phyloP scores from a whole-genome alignment of 805 yeast genomes.

The Torulaspora microellipsoides region DNA sequence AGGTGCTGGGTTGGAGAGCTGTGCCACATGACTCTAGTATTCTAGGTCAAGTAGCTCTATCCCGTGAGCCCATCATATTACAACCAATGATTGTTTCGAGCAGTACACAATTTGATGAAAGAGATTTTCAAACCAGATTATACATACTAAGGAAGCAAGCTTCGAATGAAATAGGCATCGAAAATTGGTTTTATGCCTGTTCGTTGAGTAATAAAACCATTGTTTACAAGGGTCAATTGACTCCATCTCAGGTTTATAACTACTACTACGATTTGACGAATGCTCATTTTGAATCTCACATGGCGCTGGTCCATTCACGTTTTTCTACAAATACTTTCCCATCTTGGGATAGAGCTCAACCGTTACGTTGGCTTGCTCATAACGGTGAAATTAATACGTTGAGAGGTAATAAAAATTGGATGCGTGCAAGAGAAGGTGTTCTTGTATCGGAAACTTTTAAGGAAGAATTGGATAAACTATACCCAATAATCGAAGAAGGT shows the following conservation, averaged over 20 bases:
- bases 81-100: conserved; percentile 88
- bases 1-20: conserved; percentile 88
- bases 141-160: conserved; percentile 86
- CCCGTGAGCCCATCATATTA: conserved; percentile 84
- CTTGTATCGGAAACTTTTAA: conserved; percentile 85
- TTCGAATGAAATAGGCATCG: conserved; percentile 85
- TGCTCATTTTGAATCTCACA: conserved; percentile 89
- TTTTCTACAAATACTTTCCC: conserved; percentile 98
- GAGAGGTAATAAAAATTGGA: conserved; percentile 98
- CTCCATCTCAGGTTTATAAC: conserved; percentile 92
- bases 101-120: conserved; percentile 40
- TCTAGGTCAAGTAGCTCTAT: conserved; percentile 89
- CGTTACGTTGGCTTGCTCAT: conserved; percentile 95
- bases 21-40: conserved; percentile 95
- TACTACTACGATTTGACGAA: conserved; percentile 90
- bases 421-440: conserved; percentile 97
- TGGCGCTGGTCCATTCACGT: conserved; percentile 94
- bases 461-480: conserved; percentile 83
- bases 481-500: conserved; percentile 96
- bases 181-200: conserved; percentile 97
- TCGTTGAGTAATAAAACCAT: conserved; percentile 84
- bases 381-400: conserved; percentile 97
- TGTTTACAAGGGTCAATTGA: conserved; percentile 96
- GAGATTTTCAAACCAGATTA: conserved; percentile 74
- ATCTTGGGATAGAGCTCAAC: conserved; percentile 99